phyloP scores from a whole-genome alignment of 1,139 yeast species.

The Saccharomyces hybrid region DNA sequence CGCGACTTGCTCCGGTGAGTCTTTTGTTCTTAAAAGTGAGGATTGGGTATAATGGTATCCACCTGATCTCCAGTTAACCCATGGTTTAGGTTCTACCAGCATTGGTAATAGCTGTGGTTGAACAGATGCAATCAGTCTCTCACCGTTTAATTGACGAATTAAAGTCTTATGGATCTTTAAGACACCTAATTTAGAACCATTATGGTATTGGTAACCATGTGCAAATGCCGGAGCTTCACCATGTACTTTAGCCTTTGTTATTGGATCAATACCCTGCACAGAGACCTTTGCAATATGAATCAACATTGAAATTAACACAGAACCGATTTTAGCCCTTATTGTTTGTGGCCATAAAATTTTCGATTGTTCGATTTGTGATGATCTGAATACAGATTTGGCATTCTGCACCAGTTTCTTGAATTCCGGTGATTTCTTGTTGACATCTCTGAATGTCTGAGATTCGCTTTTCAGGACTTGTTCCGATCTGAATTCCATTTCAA shows the following conservation, averaged over 20 bases:
- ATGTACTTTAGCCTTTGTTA: constrained; percentile 53
- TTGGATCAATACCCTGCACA: constrained; percentile 73
- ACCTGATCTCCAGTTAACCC: constrained; percentile 77
- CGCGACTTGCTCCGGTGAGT: constrained; percentile 84
- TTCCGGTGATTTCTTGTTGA: constrained; percentile 31
- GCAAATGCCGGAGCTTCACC: constrained; percentile 88
- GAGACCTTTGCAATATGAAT: constrained; percentile 77
- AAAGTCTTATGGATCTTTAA: constrained; percentile 67
- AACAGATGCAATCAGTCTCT: constrained; percentile 55
- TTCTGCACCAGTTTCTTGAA: constrained; percentile 32
- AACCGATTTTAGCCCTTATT: constrained; percentile 74
- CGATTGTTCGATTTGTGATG: constrained; percentile 32
- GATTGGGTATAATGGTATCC: constrained; percentile 67
- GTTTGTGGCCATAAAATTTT: constrained; percentile 55
- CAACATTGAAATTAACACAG: constrained; percentile 64
- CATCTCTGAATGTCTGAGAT: constrained; percentile 40
- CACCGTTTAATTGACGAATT: constrained; percentile 59
- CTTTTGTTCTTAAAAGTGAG: constrained; percentile 65
- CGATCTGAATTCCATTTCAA: constrained; percentile 77
- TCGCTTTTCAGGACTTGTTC: constrained; percentile 55
- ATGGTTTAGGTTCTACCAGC: constrained; percentile 82
- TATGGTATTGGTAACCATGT: constrained; percentile 75
- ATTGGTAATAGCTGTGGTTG: constrained; percentile 91
- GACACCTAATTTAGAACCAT: constrained; percentile 77
- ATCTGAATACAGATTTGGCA: constrained; percentile 32